Evolutionary conservation across 495 filamentous ascomycete genomes (phyloP).

Genomic region (Penicillium verhagenii): DNA sequence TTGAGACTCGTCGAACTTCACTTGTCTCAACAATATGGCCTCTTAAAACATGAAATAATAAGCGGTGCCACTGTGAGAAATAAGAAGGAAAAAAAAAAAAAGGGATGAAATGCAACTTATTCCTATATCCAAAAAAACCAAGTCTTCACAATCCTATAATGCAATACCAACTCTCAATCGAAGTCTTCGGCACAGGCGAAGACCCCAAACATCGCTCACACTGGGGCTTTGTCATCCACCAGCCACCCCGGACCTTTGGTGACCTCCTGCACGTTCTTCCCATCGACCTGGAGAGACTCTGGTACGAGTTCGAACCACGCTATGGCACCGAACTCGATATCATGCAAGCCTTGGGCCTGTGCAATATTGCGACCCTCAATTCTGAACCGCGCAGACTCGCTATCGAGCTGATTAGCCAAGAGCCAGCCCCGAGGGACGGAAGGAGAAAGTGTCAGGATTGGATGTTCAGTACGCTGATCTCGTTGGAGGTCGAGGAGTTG

Average conservation of each 20-base stretch:
- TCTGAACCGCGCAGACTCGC: conserved; percentile 13
- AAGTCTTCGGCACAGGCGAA: conserved; percentile 22
- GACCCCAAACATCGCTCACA: conserved; percentile 22
- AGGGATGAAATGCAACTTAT: no score
- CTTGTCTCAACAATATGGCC: not conserved
- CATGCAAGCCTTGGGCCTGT: conserved; percentile 12
- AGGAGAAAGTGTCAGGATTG: conserved; percentile 26
- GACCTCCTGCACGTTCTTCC: conserved; percentile 26
- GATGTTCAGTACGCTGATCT: conserved; percentile 22
- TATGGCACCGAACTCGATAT: conserved; percentile 6
- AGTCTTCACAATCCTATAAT: not conserved
- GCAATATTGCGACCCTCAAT: conserved; percentile 9
- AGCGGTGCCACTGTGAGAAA: no score
- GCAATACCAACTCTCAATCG: conserved; percentile 22
- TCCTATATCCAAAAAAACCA: not conserved
- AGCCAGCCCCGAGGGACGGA: conserved; percentile 18
- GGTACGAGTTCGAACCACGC: conserved; percentile 19
- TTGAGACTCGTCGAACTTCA: not conserved
- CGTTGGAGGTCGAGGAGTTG: conserved; percentile 24
- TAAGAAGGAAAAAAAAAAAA: no score
- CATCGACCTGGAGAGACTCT: conserved; percentile 11
- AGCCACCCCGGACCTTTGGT: conserved; percentile 16
- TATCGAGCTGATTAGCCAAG: conserved; percentile 17
- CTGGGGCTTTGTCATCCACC: conserved; percentile 27
- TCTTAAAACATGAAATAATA: not conserved